Conservation (phyloP, 352 stramenopile species). For the Phytopythium mirpurense region DNA sequence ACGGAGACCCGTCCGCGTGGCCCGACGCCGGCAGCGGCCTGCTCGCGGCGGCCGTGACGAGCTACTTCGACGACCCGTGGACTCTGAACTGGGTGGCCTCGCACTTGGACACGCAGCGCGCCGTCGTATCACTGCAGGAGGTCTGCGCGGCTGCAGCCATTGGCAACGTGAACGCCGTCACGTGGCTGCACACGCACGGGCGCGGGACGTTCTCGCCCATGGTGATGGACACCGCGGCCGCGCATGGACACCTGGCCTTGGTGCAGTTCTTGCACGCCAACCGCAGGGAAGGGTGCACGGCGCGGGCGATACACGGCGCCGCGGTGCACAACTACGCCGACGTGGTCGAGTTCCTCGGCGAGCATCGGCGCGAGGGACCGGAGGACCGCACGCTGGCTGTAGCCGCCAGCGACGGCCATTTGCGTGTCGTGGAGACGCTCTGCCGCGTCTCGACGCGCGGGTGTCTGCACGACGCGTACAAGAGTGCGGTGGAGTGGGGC, state of each 20-base stretch:
- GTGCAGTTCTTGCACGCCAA: conserved; percentile 19
- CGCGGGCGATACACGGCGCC: conserved; percentile 18
- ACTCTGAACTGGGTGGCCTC: conserved; percentile 17
- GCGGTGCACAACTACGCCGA: conserved; percentile 20
- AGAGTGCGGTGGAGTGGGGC: conserved; percentile 6
- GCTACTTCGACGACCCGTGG: conserved; percentile 26
- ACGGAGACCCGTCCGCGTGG: not conserved
- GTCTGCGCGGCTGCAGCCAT: conserved; percentile 20
- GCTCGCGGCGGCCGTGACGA: conserved; percentile 15
- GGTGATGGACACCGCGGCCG: conserved; percentile 25
- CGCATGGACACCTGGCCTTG: conserved; percentile 17
- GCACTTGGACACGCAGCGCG: not conserved
- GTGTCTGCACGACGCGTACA: conserved; percentile 11
- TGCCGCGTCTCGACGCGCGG: conserved; percentile 10
- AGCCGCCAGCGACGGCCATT: conserved; percentile 13
- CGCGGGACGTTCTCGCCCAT: conserved; percentile 13
- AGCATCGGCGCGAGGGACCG: conserved; percentile 14
- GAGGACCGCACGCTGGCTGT: conserved; percentile 12
- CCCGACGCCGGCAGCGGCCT: not conserved
- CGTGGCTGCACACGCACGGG: conserved; percentile 17
- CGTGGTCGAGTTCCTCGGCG: conserved; percentile 15
- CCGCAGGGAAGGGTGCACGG: conserved; percentile 19
- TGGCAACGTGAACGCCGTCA: conserved; percentile 17
- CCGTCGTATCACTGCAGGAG: conserved; percentile 13
- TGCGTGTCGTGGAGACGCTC: conserved; percentile 16